Evolutionary conservation across 768 basidiomycete species (phyloP).

Genomic region (Agrocybe chaxingu): DNA sequence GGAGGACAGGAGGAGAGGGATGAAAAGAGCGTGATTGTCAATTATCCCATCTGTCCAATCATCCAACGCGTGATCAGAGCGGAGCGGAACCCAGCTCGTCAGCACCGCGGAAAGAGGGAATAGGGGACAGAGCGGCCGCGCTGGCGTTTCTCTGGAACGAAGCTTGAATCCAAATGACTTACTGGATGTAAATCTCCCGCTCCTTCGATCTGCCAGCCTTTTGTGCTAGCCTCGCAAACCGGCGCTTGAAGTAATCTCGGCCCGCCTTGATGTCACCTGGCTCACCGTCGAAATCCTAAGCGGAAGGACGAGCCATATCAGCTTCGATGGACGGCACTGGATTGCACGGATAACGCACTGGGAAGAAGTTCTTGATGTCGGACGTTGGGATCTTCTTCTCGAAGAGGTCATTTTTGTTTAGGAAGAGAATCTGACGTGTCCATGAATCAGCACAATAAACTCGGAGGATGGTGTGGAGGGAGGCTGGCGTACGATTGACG

Average conservation of each 20-base stretch:
- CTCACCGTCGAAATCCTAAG: slow-evolving; percentile 82
- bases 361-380: slow-evolving; percentile 87
- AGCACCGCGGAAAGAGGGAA: no score
- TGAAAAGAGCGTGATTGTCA: neutral
- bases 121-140: no score
- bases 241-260: slow-evolving; percentile 85
- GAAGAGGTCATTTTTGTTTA: slow-evolving; percentile 96
- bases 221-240: slow-evolving; percentile 79
- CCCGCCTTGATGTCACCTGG: slow-evolving; percentile 69
- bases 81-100: no score
- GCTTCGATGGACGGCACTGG: neutral
- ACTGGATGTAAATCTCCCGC: slow-evolving; percentile 94
- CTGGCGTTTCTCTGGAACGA: neutral
- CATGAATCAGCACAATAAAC: neutral
- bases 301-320: slow-evolving; percentile 3
- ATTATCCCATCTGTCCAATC: no score
- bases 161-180: slow-evolving; percentile 25
- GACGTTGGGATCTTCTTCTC: slow-evolving; percentile 77
- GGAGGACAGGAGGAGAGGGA: neutral
- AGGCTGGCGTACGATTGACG: slow-evolving; percentile 69
- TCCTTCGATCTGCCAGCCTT: slow-evolving; percentile 83
- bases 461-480: neutral
- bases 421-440: slow-evolving; percentile 73
- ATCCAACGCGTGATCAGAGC: no score
- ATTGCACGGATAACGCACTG: slow-evolving; percentile 41